These are phyloP conservation scores for Coleophoma eucalyptorum DNA, from an alignment of 2,329 filamentous ascomycete species.

Conservation along the genomic window DNA sequence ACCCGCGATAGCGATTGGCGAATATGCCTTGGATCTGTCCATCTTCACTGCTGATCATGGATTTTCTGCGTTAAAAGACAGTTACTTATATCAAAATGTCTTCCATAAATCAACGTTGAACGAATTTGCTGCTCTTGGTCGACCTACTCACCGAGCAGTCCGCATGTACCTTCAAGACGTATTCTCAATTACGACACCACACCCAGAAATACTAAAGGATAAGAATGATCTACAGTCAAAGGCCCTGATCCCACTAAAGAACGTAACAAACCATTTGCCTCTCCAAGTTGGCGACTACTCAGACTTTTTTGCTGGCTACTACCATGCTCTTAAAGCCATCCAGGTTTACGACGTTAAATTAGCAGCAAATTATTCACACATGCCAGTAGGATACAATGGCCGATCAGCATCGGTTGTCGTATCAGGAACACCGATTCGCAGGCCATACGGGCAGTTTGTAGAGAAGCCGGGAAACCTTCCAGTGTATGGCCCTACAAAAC, in stretches of 20 bases:
- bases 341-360: background rate
- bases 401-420: slow-evolving; percentile 71
- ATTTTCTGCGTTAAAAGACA: slow-evolving; percentile 38
- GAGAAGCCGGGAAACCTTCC: slow-evolving; percentile 51
- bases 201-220: slow-evolving; percentile 55
- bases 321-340: slow-evolving; percentile 45
- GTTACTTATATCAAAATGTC: slow-evolving; percentile 36
- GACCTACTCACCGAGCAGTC: slow-evolving; percentile 61
- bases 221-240: slow-evolving; percentile 51
- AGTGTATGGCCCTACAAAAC: background rate
- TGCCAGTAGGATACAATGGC: slow-evolving; percentile 77
- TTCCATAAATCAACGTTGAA: slow-evolving; percentile 64
- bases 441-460: slow-evolving; percentile 70
- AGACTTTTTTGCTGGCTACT: slow-evolving; percentile 49
- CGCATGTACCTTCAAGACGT: slow-evolving; percentile 63
- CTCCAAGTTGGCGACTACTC: slow-evolving; percentile 49
- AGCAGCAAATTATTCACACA: slow-evolving; percentile 32
- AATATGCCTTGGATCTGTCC: slow-evolving; percentile 60
- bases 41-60: slow-evolving; percentile 11
- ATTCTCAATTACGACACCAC: slow-evolving; percentile 54
- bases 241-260: slow-evolving; percentile 50
- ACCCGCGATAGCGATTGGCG: slow-evolving; percentile 63
- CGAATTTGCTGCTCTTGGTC: slow-evolving; percentile 66
- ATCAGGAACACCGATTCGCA: slow-evolving; percentile 64
- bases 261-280: slow-evolving; percentile 49